These are phyloP conservation scores for Eucalyptus sp. DNA, from an alignment of 345 rosid species.

Conservation along the genomic window DNA sequence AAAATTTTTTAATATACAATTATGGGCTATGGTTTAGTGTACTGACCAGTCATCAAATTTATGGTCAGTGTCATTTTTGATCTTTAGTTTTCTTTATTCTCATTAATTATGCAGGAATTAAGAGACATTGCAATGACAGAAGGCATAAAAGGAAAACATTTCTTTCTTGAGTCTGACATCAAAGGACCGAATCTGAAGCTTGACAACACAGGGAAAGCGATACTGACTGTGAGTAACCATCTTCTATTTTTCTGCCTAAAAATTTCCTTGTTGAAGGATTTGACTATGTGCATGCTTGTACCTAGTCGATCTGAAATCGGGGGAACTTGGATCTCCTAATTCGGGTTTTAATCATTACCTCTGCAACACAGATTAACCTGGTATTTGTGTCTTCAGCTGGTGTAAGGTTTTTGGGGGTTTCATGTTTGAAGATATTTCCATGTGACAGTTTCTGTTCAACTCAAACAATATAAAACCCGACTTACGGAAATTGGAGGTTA, in stretches of 20 bases:
- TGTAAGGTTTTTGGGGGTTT: background rate
- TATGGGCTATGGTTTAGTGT: background rate
- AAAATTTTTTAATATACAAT: background rate
- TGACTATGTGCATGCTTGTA: background rate
- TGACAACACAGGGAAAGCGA: constrained; percentile 89
- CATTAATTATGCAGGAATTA: constrained; percentile 37
- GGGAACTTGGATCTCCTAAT: background rate
- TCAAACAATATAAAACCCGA: background rate
- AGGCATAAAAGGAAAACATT: constrained; percentile 57
- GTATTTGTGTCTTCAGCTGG: background rate
- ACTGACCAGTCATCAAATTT: background rate
- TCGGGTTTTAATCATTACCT: background rate
- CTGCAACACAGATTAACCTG: background rate
- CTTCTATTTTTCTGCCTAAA: background rate
- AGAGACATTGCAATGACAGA: constrained; percentile 67
- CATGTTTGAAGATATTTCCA: background rate
- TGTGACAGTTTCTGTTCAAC: background rate
- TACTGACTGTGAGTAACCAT: constrained; percentile 51
- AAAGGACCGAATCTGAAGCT: constrained; percentile 82
- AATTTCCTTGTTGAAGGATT: background rate
- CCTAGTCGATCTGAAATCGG: background rate
- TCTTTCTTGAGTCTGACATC: constrained; percentile 81
- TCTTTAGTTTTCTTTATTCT: background rate
- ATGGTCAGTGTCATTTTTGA: background rate
- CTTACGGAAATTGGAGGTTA: background rate